Base-by-base conservation (phyloP, 1,139 yeast genomes). In the Pneumocystis oryctolagi region DNA sequence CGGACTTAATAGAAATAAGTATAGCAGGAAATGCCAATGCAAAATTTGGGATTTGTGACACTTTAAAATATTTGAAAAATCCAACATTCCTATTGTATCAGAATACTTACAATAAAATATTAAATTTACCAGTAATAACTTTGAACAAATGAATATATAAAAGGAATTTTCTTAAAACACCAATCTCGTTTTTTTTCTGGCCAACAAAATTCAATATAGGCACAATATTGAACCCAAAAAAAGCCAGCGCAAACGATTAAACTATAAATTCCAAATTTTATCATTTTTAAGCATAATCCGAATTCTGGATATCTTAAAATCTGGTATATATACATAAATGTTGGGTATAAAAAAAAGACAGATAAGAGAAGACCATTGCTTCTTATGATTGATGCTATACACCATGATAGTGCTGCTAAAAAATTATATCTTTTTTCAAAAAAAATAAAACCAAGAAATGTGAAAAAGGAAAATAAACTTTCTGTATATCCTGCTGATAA, bases 361-460 rank as follows among this genome's bases (percentile, higher is more conserved):
- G 97, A 97, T 70, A 89, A 75, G 0, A 92, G 73, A 9, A 89
- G 70, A 34, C 90, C 82, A 71, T 92, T 92, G 31, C 95, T 83
- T 65, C 98, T 77, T 42, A 88, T 78, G 5, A 84, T 78, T 63
- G 82, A 81, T 1, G 86, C 82, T 0, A 80, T 28, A 0, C 84
- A 81, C 65, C 87, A 80, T 16, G 80, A 68, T 0, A 79, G n/a
- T 0, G 94, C 89, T 2, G 95, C 80, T 0, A 78, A 39, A 0
- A 84, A 57, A 65, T 83, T 84, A 2, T 64, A 65, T 16, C 16
- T n/a, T 14, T 64, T 55, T 55, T 68, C 69, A 16, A 89, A 77
- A 1, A 82, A 68, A 59, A 75, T 79, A 59, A 89, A 71, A 0
- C 87, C 90, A 0, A 74, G n/a, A 63, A 86, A 82, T 42, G 87